Evolutionary conservation across 306 rosid species (phyloP).

Genomic region (Hippophae rhamnoides): DNA sequence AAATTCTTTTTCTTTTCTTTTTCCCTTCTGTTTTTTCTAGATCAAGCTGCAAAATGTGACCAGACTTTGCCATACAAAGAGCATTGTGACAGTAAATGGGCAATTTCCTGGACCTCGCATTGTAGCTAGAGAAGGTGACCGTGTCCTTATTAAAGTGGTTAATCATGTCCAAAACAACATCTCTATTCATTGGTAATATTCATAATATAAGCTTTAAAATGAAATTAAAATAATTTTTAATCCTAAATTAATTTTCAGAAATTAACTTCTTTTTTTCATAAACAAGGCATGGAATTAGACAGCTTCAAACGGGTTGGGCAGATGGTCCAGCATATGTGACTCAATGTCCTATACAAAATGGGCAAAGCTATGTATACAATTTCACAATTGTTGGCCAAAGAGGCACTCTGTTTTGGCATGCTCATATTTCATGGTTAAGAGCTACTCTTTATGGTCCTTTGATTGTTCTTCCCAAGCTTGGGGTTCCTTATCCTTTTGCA

Average conservation of each 20-base stretch:
- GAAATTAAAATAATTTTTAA: no score
- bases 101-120: constrained; percentile 13
- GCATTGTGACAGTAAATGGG: constrained; percentile 7
- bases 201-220: no score
- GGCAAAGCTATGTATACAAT: constrained; percentile 12
- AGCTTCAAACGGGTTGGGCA: constrained; percentile 5
- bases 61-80: constrained; percentile 9
- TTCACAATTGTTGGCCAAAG: constrained; percentile 11
- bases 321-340: constrained; percentile 11
- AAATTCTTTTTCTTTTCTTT: no score
- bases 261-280: no score
- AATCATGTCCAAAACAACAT: constrained; percentile 7
- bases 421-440: constrained; percentile 9
- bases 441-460: constrained; percentile 13
- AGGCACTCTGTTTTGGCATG: constrained; percentile 11
- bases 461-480: constrained; percentile 6
- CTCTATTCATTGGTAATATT: constrained; percentile 4
- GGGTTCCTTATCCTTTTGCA: constrained; percentile 10
- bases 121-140: constrained; percentile 4
- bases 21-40: not conserved
- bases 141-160: not conserved
- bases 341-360: constrained; percentile 13
- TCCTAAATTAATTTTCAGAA: no score
- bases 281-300: constrained; percentile 3
- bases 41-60: constrained; percentile 9